Evolutionary conservation across 2,329 filamentous ascomycete species (phyloP), one percentile per base, ranked within the genome.

Genomic region (Botrytis tulipae): DNA sequence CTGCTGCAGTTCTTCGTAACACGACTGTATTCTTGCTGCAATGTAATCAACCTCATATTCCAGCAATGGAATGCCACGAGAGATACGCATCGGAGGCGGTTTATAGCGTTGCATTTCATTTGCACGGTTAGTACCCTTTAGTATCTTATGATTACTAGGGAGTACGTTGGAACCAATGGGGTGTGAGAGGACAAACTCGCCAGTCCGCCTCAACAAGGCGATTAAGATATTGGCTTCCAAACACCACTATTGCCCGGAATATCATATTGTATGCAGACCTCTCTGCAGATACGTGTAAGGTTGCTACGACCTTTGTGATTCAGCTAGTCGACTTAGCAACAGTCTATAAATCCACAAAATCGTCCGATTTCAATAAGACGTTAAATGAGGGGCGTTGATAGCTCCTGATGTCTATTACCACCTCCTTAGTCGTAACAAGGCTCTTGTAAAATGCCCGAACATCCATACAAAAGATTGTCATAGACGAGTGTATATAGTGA

Each of bases 1-100:
- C 63, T 73, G 35, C 71, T 69, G 71, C 61, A 51, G 63, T 61
- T 68, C 59, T 51, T 44, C 37, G 71, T 73, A 69, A 73, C 71
- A 69, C 71, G 35, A 48, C 63, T 65, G 37, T 57, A 32, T 42
- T 69, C 66, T 46, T 48, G 22, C 44, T 48, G 54, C 63, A 62
- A 73, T 73, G 57, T 69, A 69, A 69, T 73, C 69, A 42, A 4
- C 54, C 71, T 60, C 44, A 59, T 44, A 40, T 60, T 69, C 63
- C 71, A 73, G 51, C 63, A 69, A 69, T 59, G 44, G 48, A 32
- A 73, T 73, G 71, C 71, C 71, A 73, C 63, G 71, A 73, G 71
- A 73, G 32, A 73, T 61, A 60, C 37, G 57, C 32, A 44, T 54
- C 54, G 40, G 63, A 69, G 29, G 71, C 54, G 42, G 54, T 69